Base-by-base conservation (phyloP, 805 yeast genomes). In the Yarrowia deformans region DNA sequence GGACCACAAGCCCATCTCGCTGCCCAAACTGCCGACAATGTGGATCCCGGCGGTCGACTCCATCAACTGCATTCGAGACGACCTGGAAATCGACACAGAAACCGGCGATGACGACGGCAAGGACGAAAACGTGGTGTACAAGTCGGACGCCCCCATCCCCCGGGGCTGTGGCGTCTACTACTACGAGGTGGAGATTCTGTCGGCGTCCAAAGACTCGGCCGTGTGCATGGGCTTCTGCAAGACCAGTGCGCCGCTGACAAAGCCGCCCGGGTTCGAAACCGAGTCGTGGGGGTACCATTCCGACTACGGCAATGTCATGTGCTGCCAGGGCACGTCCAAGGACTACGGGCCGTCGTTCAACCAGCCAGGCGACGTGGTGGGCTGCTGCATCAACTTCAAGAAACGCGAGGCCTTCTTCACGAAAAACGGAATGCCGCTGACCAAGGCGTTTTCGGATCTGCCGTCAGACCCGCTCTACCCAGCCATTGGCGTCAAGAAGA, bases 321-420 rank as follows among this genome's bases (percentile, higher is more conserved):
- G 80, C 32, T 77, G 81, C 64, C 82, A 81, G 58, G 79, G 81
- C 13, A 75, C 80, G 3, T 77, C 81, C 16, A 80, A 79, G 52
- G 79, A 77, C 32, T 82, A 79, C 64, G 81, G 82, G 1, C 82
- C 83, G 49, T 78, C 76, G 39, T 88, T 84, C 76, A 85, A 87
- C 0, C 75, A 79, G 43, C 61, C 52, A 1, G 84, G 84, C 29
- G 97, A 92, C 77, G 81, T 85, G 2, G 83, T 93, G 71, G 98
- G 98, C 0, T 89, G 93, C 77, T 97, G 97, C 5, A 83, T 92
- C 32, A 89, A 93, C 79, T 89, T 85, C 73, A 80, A 84, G 16
- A 85, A 84, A 49, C 83, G 85, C 50, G 79, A 87, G 0, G 83
- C 91, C 1, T 93, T 93, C 73, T 86, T 86, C 72, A 93, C 97